phyloP scores from a whole-genome alignment of 495 filamentous ascomycete genomes.

The Hypoxylon fragiforme region DNA sequence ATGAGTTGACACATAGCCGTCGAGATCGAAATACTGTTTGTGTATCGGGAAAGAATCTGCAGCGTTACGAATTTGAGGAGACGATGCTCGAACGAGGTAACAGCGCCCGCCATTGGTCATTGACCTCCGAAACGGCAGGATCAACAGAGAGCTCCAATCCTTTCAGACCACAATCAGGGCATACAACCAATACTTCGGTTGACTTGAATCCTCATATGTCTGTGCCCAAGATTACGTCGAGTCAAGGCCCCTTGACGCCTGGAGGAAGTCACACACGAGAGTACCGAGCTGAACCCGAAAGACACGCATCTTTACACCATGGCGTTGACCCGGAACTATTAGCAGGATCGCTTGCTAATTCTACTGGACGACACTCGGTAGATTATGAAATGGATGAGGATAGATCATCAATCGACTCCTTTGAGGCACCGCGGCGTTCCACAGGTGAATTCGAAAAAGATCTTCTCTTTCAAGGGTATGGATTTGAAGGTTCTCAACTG shows the following conservation, averaged over 20 bases:
- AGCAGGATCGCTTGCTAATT: constrained; percentile 18
- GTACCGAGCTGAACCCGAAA: background rate
- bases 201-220: constrained; percentile 35
- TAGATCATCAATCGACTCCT: constrained; percentile 38
- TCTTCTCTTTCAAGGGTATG: constrained; percentile 49
- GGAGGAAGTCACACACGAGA: background rate
- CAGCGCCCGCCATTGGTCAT: constrained; percentile 44
- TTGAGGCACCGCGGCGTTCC: constrained; percentile 32
- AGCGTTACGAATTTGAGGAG: constrained; percentile 29
- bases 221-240: constrained; percentile 3
- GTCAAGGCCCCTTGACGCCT: background rate
- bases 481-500: constrained; percentile 37
- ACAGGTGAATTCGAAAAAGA: constrained; percentile 47
- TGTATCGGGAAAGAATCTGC: constrained; percentile 17
- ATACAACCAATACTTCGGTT: constrained; percentile 49
- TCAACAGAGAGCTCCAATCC: constrained; percentile 46
- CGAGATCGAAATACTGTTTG: constrained; percentile 30
- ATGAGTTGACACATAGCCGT: constrained; percentile 17
- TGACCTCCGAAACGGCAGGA: constrained; percentile 45
- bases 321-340: constrained; percentile 11
- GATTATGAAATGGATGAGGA: constrained; percentile 46
- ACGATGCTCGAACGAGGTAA: constrained; percentile 35
- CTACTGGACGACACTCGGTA: constrained; percentile 2
- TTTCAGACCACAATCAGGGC: constrained; percentile 44
- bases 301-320: background rate